Conservation (phyloP, 345 rosid genomes). For the Corymbia maculata region DNA sequence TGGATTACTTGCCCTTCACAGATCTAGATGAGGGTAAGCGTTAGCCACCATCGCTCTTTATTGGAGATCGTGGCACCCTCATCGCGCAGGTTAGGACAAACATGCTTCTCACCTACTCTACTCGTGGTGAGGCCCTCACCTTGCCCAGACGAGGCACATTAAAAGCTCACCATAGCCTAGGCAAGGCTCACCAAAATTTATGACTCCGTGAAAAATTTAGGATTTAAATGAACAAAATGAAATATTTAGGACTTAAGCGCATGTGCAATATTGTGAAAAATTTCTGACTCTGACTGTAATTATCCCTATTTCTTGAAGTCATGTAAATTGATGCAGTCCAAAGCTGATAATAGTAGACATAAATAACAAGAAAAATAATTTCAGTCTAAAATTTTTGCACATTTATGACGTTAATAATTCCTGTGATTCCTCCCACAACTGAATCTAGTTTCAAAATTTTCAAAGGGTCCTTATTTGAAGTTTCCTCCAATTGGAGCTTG, state of each 20-base stretch:
- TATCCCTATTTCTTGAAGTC: background rate
- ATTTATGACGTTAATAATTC: background rate
- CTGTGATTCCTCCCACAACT: background rate
- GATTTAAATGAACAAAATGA: no score
- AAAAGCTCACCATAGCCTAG: background rate
- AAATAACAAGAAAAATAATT: no score
- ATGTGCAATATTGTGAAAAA: background rate
- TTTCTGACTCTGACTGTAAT: background rate
- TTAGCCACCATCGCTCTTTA: background rate
- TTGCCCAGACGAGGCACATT: background rate
- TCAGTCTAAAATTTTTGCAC: background rate
- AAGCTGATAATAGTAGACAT: background rate
- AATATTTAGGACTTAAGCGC: no score
- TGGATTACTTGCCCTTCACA: background rate
- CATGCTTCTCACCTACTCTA: background rate
- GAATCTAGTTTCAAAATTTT: background rate
- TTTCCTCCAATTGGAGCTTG: no score
- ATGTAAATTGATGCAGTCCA: background rate
- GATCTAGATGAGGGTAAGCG: background rate
- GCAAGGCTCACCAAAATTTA: no score
- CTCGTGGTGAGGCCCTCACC: background rate
- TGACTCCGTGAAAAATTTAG: no score
- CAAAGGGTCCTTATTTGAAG: no score
- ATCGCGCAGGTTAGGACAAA: background rate
- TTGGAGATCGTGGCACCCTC: background rate